Evolutionary conservation across 495 filamentous ascomycete genomes (phyloP).

Genomic region (Aspergillus nidulans): DNA sequence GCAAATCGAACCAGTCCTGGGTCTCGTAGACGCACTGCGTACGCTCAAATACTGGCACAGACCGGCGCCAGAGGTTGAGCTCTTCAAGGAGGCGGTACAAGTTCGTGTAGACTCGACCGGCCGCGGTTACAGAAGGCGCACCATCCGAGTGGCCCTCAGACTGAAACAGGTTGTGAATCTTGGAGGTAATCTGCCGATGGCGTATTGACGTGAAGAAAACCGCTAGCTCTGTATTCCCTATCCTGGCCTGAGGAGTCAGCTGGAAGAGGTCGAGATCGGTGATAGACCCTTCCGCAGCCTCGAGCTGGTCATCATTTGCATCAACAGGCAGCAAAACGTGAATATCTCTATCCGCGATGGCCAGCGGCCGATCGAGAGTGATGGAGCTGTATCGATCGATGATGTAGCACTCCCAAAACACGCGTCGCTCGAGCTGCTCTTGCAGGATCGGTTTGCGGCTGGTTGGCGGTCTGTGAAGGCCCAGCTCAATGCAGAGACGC

Average conservation of each 20-base stretch:
- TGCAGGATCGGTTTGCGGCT: constrained; percentile 6
- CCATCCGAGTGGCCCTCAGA: constrained; percentile 3
- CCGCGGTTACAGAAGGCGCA: background rate
- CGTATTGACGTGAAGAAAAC: constrained; percentile 23
- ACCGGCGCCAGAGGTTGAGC: constrained; percentile 20
- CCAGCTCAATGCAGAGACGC: constrained; percentile 26
- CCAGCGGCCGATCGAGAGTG: constrained; percentile 23
- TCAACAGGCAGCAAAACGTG: constrained; percentile 22
- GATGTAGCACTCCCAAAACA: constrained; percentile 32
- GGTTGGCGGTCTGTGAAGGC: constrained; percentile 12
- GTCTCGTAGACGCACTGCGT: constrained; percentile 22
- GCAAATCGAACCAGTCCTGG: constrained; percentile 27
- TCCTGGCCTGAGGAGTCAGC: background rate
- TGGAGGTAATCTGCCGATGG: constrained; percentile 25
- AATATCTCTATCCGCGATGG: constrained; percentile 22
- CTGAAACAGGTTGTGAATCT: constrained; percentile 19
- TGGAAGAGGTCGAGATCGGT: constrained; percentile 16
- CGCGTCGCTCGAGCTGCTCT: constrained; percentile 25
- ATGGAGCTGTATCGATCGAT: constrained; percentile 30
- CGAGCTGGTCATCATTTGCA: constrained; percentile 27
- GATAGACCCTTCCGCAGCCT: constrained; percentile 22
- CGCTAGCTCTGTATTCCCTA: constrained; percentile 17
- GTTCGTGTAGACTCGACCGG: constrained; percentile 18
- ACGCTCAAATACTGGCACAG: constrained; percentile 15
- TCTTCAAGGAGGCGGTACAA: constrained; percentile 20